These are phyloP conservation scores for Durotheca rogersii DNA, from an alignment of 495 filamentous ascomycete genomes.

Conservation along the genomic window DNA sequence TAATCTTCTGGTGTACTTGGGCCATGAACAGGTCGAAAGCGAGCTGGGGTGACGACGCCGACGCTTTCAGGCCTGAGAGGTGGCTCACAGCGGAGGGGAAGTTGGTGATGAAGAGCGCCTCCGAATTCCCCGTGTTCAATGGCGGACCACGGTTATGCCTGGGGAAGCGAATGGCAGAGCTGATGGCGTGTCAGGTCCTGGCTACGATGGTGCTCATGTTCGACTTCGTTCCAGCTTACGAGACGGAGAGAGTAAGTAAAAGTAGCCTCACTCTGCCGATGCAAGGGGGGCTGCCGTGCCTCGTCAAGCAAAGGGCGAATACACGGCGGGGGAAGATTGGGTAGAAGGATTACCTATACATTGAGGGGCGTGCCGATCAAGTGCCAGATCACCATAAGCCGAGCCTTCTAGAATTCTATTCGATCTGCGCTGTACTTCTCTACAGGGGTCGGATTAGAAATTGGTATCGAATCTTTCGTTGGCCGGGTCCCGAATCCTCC, in stretches of 20 bases:
- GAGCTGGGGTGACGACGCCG: conserved; percentile 59
- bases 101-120: conserved; percentile 46
- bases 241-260: conserved; percentile 51
- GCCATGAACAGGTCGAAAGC: conserved; percentile 58
- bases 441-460: no score
- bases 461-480: no score
- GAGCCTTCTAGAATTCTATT: no score
- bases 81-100: conserved; percentile 48
- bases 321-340: neutral
- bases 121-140: conserved; percentile 63
- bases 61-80: conserved; percentile 53
- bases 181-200: conserved; percentile 54
- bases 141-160: conserved; percentile 58
- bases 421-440: no score
- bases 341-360: no score
- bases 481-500: no score
- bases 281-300: conserved; percentile 57
- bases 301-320: conserved; percentile 29
- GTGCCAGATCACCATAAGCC: neutral
- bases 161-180: conserved; percentile 62
- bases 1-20: conserved; percentile 61
- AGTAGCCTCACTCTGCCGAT: conserved; percentile 62
- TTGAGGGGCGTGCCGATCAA: no score
- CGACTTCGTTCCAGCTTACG: conserved; percentile 47
- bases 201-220: conserved; percentile 49